Base-by-base conservation (phyloP, 1,284 basidiomycete species). In the Cutaneotrichosporon cyanovorans region DNA sequence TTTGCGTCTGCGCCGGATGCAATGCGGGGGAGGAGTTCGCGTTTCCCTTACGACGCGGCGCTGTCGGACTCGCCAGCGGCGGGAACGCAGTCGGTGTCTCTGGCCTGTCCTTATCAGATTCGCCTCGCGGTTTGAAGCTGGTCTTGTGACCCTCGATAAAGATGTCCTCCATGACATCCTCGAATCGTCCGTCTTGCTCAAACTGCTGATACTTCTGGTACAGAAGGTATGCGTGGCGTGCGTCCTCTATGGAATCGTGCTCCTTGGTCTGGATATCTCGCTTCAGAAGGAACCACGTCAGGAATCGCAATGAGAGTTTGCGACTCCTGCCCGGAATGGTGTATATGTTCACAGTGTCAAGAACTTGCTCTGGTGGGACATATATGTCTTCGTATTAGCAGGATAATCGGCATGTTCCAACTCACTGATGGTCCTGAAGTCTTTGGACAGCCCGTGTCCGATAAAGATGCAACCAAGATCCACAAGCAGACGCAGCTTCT, bases 381-480 rank as follows among this genome's bases (percentile, higher is more conserved):
- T 85, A 92, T 41, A 98, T 89, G 68, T 98, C 91, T 93, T 60
- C 5, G 49, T 51, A n/a, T n/a, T n/a, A n/a, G n/a, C 18, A 51
- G 40, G 25, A 22, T 0, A 14, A 4, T 2, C 10, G n/a, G 22
- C 11, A 15, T 14, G 20, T n/a, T 6, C 14, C 11, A 2, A 74
- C 87, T 63, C 58, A 92, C 90, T 98, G 74, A 98, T 97, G 49
- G 95, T 98, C 11, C 95, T 80, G 73, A 98, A 97, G 70, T 98
- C 95, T 67, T 97, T 97, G n/a, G 88, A 86, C n/a, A 98, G 78
- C 1, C 95, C 95, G 61, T 99, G 93, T 0, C 95, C 95, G 46
- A 98, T 87, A 63, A 99, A 99, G 54, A 92, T 85, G 64, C 95
- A 98, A 6, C 92, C 92, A 18, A 84, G 77, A 64, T 99, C 93